Evolutionary conservation across 805 yeast genomes (phyloP).

Genomic region (Ogataea sp.): DNA sequence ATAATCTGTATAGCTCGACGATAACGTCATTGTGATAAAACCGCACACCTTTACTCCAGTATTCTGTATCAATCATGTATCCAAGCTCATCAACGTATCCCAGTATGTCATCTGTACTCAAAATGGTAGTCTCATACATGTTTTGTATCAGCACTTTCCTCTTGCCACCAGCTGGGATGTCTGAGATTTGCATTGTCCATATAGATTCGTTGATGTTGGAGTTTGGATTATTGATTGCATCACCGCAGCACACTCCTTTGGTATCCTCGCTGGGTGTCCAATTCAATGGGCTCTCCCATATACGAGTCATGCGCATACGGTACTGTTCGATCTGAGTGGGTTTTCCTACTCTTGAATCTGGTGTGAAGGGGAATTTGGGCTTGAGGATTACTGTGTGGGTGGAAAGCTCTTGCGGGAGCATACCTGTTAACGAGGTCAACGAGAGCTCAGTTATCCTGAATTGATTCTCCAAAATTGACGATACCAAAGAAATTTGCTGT

Average conservation of each 20-base stretch:
- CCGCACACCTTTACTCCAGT: conserved; percentile 52
- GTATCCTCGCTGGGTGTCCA: background rate
- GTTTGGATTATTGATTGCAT: conserved; percentile 9
- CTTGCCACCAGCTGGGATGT: conserved; percentile 72
- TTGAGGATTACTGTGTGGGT: conserved; percentile 42
- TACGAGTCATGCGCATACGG: conserved; percentile 38
- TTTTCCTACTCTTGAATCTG: conserved; percentile 48
- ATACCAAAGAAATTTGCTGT: conserved; percentile 42
- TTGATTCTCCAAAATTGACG: conserved; percentile 34
- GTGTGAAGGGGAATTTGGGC: conserved; percentile 44
- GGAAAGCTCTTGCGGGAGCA: conserved; percentile 34
- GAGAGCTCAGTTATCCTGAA: conserved; percentile 37
- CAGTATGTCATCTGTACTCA: conserved; percentile 37
- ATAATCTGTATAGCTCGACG: conserved; percentile 48
- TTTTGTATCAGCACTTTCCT: conserved; percentile 58
- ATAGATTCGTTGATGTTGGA: conserved; percentile 18
- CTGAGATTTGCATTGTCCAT: conserved; percentile 62
- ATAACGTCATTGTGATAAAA: conserved; percentile 55
- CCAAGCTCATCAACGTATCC: conserved; percentile 57
- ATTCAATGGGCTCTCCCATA: conserved; percentile 28
- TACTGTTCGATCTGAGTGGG: conserved; percentile 51
- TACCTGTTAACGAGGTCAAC: conserved; percentile 45
- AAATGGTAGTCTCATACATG: conserved; percentile 51
- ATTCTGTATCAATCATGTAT: conserved; percentile 55
- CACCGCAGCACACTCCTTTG: conserved; percentile 4